Base-by-base conservation (phyloP, 176 grass and related monocot genomes). In the Miscanthus lutarioriparius region DNA sequence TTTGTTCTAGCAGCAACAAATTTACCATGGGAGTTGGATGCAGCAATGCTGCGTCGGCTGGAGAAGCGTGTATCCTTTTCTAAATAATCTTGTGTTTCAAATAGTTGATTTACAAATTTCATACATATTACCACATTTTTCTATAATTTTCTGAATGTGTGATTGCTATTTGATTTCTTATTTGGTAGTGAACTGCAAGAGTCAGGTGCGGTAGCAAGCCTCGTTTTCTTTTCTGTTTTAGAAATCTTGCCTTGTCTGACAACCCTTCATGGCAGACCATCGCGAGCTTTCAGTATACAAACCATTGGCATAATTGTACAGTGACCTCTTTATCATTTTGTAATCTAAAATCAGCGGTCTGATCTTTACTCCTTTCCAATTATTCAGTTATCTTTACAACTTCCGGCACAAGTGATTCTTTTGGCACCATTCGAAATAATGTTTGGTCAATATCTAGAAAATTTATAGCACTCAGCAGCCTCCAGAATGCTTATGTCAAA, bases 1-100 rank as follows among this genome's bases (percentile, higher is more conserved):
- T 95, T 98, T 90, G 96, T 98, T 85, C 80, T 98, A 49, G 96
- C 93, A 8, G 96, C 92, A 71, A 98, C 92, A 67, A 98, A 98
- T 92, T 85, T 98, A 74, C 96, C 96, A 72, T 98, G 92, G 96
- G 96, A 98, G 77, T 33, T 98, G 65, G 96, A 98, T 69, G 86
- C 89, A 70, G 96, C 91, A 47, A 93, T 95, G 96, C 88, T 98
- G 49, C 89, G 92, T 53, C 87, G 96, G 68, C 87, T 98, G 63
- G 96, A 98, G 81, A 98, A 98, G 88, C 67, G 91, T 74, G 91
- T 95, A 98, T 93, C 89, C 85, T 91, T 93, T 75, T 67, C 22
- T 16, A 66, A 79, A 65, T 1, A 51, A 71, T 58, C 12, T 53
- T 70, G 5, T 56, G 3, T 41, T 28, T 12, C 27, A 30, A 2